Percentiles rank a stretch among this genome's conserved stretches.
Conservation (phyloP, 2,329 filamentous ascomycete genomes). For the Nothophaeocryptopus gaeumannii region DNA sequence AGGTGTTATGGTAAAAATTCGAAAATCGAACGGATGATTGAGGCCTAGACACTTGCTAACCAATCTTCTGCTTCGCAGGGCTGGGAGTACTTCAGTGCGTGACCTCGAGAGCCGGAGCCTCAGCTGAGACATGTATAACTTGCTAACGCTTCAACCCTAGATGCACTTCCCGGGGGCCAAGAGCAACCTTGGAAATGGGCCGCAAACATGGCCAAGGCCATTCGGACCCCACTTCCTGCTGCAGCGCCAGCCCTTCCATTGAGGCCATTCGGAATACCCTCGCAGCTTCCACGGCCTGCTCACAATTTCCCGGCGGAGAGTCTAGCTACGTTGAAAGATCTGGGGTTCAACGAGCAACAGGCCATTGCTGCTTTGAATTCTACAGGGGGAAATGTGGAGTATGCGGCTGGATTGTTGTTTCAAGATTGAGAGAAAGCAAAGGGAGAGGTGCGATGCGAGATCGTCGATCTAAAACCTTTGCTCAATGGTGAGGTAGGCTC, state of each 20-base stretch:
- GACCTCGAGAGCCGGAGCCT: too few species aligned
- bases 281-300: constrained; percentile 32
- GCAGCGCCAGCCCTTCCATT: constrained; percentile 30
- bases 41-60: too few species aligned
- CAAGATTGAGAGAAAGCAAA: constrained; percentile 32
- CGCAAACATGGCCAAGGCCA: constrained; percentile 56
- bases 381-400: constrained; percentile 49
- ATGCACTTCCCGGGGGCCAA: constrained; percentile 64
- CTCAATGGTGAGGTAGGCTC: neutral
- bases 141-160: too few species aligned
- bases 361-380: constrained; percentile 49
- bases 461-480: too few species aligned
- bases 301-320: constrained; percentile 43
- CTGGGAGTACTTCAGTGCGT: constrained; percentile 80
- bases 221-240: constrained; percentile 36
- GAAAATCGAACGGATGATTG: too few species aligned
- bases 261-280: constrained; percentile 28
- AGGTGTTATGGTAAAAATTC: constrained; percentile 63
- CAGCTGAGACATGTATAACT: too few species aligned
- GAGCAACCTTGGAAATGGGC: constrained; percentile 76
- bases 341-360: constrained; percentile 47
- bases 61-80: constrained; percentile 41
- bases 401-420: constrained; percentile 49
- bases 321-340: constrained; percentile 42
- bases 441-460: too few species aligned